phyloP scores from a whole-genome alignment of 768 basidiomycete species.

The Suillus discolor region DNA sequence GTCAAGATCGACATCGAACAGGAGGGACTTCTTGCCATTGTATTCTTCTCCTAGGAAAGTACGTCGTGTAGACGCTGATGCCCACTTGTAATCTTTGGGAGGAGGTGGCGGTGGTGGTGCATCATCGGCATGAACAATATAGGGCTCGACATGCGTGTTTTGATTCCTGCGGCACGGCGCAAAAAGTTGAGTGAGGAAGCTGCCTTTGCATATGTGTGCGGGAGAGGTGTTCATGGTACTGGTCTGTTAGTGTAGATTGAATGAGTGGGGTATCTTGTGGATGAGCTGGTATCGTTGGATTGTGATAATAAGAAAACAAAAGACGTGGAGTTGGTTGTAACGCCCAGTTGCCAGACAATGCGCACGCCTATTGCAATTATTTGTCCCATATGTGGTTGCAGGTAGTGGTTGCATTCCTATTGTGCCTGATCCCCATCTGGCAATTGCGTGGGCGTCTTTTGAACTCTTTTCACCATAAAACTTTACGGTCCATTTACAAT shows the following conservation, averaged over 20 bases:
- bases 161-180: slow-evolving; percentile 13
- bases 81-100: slow-evolving; percentile 23
- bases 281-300: slow-evolving; percentile 4
- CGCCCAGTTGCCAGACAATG: slow-evolving; percentile 11
- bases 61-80: slow-evolving; percentile 23
- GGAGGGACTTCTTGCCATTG: slow-evolving; percentile 8
- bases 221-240: slow-evolving; percentile 7
- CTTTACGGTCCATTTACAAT: background rate
- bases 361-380: slow-evolving; percentile 5
- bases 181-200: slow-evolving; percentile 18
- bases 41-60: slow-evolving; percentile 20
- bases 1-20: slow-evolving; percentile 5
- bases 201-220: slow-evolving; percentile 10
- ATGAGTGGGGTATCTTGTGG: slow-evolving; percentile 5
- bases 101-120: slow-evolving; percentile 23
- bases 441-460: background rate
- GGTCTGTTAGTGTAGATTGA: slow-evolving; percentile 14
- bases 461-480: background rate
- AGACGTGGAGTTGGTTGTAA: slow-evolving; percentile 10
- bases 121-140: slow-evolving; percentile 12
- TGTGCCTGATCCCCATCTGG: slow-evolving; percentile 14
- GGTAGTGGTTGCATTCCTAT: slow-evolving; percentile 11
- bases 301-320: slow-evolving; percentile 16
- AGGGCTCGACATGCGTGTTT: slow-evolving; percentile 5
- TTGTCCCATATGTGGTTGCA: slow-evolving; percentile 1